phyloP scores from a whole-genome alignment of 2,329 filamentous ascomycete genomes.

The Plenodomus lindquistii region DNA sequence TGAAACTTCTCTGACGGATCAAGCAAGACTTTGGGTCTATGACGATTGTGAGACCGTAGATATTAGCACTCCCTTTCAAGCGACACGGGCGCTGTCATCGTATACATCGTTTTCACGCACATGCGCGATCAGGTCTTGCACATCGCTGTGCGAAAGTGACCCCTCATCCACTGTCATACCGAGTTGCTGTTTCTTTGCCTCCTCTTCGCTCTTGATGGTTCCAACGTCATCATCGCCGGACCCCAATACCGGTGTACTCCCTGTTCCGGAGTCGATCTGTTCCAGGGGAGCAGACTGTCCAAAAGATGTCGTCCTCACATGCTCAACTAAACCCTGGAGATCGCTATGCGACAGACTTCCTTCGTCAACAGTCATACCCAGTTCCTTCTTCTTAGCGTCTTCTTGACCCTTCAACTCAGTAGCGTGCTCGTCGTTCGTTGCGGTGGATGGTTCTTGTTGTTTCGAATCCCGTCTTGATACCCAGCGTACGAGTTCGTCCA shows the following conservation, averaged over 20 bases:
- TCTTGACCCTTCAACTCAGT: constrained; percentile 7
- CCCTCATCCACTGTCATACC: constrained; percentile 23
- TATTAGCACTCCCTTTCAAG: too few relatives aligned
- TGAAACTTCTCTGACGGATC: too few relatives aligned
- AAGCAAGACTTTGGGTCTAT: too few relatives aligned
- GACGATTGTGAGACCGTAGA: too few relatives aligned
- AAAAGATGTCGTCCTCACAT: constrained; percentile 1
- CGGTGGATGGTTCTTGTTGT: constrained; percentile 3
- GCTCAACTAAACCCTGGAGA: constrained; percentile 9
- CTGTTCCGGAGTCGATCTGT: neutral
- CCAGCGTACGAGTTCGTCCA: constrained; percentile 33
- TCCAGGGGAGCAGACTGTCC: neutral
- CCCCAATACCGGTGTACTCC: neutral
- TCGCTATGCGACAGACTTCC: constrained; percentile 19
- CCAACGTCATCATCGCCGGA: neutral
- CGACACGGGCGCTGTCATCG: neutral
- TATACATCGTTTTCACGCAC: neutral
- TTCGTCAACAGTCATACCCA: constrained; percentile 23
- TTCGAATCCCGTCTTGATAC: constrained; percentile 22
- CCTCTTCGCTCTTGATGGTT: neutral
- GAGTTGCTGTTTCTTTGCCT: constrained; percentile 11
- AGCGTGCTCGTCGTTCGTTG: neutral
- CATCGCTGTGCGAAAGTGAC: constrained; percentile 16
- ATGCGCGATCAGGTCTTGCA: constrained; percentile 11
- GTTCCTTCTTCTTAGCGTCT: constrained; percentile 15